phyloP scores from a whole-genome alignment of 164 flowering plant genomes.

The Macadamia tetraphylla region DNA sequence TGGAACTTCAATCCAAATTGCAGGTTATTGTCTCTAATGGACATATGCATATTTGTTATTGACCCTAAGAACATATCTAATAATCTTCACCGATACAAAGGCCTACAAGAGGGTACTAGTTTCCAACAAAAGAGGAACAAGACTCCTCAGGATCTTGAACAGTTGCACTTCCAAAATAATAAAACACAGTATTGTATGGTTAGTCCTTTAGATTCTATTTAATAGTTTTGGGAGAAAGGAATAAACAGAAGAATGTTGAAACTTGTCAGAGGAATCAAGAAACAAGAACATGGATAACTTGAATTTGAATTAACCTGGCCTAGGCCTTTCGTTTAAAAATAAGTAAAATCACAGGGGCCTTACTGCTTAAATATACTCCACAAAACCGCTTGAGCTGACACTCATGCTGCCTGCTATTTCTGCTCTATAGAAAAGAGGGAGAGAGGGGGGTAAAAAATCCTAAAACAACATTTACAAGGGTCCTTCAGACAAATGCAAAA shows the following conservation, averaged over 20 bases:
- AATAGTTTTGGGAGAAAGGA: too few relatives aligned
- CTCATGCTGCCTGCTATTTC: constrained; percentile 15
- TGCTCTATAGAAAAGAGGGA: constrained; percentile 16
- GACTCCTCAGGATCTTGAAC: too few relatives aligned
- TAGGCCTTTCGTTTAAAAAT: not conserved
- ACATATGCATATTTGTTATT: too few relatives aligned
- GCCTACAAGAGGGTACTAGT: too few relatives aligned
- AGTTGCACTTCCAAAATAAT: too few relatives aligned
- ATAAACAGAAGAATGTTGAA: not conserved
- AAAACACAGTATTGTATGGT: too few relatives aligned
- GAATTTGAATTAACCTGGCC: not conserved
- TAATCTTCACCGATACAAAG: too few relatives aligned
- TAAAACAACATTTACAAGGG: constrained; percentile 47
- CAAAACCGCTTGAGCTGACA: constrained; percentile 56
- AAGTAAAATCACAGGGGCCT: constrained; percentile 9
- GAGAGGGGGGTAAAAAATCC: constrained; percentile 15
- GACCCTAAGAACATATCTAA: too few relatives aligned
- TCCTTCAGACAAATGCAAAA: constrained; percentile 17
- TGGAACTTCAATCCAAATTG: too few relatives aligned
- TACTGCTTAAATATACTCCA: constrained; percentile 8
- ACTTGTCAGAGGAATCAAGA: not conserved
- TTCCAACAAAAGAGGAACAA: too few relatives aligned
- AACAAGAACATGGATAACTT: not conserved
- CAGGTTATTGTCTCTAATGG: too few relatives aligned
- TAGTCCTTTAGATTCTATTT: too few relatives aligned